Evolutionary conservation across 805 yeast species (phyloP), one percentile per base, ranked within the genome.

Genomic region (Ogataea trehaloabstinens): DNA sequence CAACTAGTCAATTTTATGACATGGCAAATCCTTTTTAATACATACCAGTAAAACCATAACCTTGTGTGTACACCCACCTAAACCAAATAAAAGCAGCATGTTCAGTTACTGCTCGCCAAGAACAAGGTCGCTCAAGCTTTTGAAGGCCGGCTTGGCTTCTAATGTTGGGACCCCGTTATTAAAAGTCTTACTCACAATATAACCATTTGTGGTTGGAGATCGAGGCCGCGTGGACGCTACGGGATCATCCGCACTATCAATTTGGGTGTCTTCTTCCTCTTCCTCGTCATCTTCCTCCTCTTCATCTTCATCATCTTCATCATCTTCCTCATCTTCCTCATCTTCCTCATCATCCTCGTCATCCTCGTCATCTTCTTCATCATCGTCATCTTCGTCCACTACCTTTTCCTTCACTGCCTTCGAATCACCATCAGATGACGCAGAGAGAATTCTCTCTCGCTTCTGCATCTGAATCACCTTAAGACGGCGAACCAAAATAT

Each of bases 401-500:
- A 61, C 70, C 11, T 67, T 73, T 5, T 73, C 76, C 4, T 73
- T 77, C 6, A 70, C 76, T 4, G 71, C 74, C 20, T 70, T 76
- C 1, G 67, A 76, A 12, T 66, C 77, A 19, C 71, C 76, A 60
- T 29, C 21, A 37, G 40, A 11, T 31, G 13, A 8, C 25, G 12
- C 25, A 12, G 25, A 8, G 7, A 16, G 49, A 21, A 38, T 65
- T 74, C 16, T 68, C 73, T 10, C 75, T 21, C 70, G 73, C 10
- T 74, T 80, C 20, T 68, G 74, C 36, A 76, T 74, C 15, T 82
- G 81, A 65, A 40, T 80, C 72, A 47, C 82, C 78, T 48, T 79
- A 43, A 89, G 66, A 56, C 82, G 83, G 63, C 80, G 70, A 16
- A 85, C 95, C 34, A 87, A 73, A 52, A 80, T 79, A 57, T 89